Conservation (phyloP, 225 moss, liverwort and hornwort genomes). For the Climacium dendroides region DNA sequence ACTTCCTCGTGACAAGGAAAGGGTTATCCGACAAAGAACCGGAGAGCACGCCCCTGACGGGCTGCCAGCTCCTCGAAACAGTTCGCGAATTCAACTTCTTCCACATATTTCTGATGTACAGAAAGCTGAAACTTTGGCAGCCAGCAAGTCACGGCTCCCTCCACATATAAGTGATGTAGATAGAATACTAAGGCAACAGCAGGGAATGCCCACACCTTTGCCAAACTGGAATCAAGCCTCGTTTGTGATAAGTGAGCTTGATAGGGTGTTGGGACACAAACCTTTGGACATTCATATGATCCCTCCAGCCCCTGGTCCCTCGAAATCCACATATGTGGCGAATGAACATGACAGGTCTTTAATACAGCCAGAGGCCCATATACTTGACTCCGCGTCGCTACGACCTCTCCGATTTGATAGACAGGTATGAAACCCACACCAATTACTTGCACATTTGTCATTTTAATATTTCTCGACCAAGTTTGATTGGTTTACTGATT, state of each 20-base stretch:
- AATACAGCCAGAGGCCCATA: conserved; percentile 1
- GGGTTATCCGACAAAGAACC: background rate
- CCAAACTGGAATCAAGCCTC: conserved; percentile 36
- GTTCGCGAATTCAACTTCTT: conserved; percentile 9
- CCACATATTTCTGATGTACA: conserved; percentile 32
- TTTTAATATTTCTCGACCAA: background rate
- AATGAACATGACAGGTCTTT: background rate
- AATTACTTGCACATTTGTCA: background rate
- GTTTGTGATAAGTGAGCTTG: conserved; percentile 47
- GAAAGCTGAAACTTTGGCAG: conserved; percentile 14
- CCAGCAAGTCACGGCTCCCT: conserved; percentile 14
- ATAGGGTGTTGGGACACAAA: conserved; percentile 25
- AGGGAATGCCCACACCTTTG: conserved; percentile 10
- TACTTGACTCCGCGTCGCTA: conserved; percentile 30
- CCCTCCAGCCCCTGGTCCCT: conserved; percentile 15
- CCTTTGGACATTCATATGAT: conserved; percentile 7
- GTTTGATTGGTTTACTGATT: background rate
- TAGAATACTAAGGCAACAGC: conserved; percentile 36
- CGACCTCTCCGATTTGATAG: conserved; percentile 45
- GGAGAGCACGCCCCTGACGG: conserved; percentile 7
- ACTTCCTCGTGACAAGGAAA: conserved; percentile 14
- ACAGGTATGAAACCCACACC: background rate
- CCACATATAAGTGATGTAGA: conserved; percentile 35
- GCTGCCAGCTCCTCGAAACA: background rate
- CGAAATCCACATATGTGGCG: conserved; percentile 4